Evolutionary conservation across 805 yeast species (phyloP), one percentile per base, ranked within the genome.

Genomic region (Pichia deserticola): DNA sequence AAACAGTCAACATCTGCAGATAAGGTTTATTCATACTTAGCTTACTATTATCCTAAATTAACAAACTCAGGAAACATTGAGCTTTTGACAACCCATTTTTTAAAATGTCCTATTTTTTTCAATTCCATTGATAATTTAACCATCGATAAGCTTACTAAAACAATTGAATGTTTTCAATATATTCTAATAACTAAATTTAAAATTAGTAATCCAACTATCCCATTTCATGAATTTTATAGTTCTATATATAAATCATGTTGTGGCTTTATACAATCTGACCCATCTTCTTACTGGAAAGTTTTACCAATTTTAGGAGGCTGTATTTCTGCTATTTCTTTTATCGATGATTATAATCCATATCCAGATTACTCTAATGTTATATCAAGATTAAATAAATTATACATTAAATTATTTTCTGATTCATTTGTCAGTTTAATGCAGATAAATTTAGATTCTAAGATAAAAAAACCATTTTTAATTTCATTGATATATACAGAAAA

Each of bases 31-130:
- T 76, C 81, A 1, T 75, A 76, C 57, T 48, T 78, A 27, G 77
- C 73, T 47, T 73, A 77, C 57, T 78, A 78, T 56, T 60, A 76
- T 47, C 82, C 83, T 1, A 73, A 60, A 43, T 63, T 78, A 45
- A 77, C 76, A 57, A 68, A 70, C 46, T 74, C 70, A 53, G 67
- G 67, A 49, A 78, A 78, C 58, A 62, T 78, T 39, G 63, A 68
- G 44, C 54, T 78, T 1, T 60, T 78, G 20, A 62, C 79, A 12
- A 65, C 72, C 34, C 66, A 71, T 41, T 74, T 78, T 51, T 53
- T 78, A 51, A 68, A 69, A 51, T 73, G 71, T 44, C 77, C 78
- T 0, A 51, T 60, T 60, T 72, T 61, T 43, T 62, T 63, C 51
- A 51, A 51, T 36, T 48, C 61, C n/a, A 35, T 50, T 8, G 54